Evolutionary conservation across 1,284 basidiomycete genomes (phyloP).

Genomic region (Cerioporus squamosus): DNA sequence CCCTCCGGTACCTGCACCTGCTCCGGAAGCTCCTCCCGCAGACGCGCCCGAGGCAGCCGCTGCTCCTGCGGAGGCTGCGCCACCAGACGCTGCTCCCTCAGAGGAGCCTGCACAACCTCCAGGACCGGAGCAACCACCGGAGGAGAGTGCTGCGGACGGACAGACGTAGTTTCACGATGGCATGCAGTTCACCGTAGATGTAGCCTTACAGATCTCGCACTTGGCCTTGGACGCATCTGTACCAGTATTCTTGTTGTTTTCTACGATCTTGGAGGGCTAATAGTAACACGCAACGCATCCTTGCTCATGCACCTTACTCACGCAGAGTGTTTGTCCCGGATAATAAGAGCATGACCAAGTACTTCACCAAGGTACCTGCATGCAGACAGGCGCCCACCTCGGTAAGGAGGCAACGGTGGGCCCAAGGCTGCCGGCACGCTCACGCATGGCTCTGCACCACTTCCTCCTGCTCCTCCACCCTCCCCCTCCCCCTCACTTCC

Average conservation of each 20-base stretch:
- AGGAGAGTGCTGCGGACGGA: conserved; percentile 8
- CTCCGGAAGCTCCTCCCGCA: not conserved
- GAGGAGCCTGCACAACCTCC: conserved; percentile 2
- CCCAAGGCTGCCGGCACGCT: not conserved
- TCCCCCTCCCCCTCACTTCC: not conserved
- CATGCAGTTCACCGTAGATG: conserved; percentile 22
- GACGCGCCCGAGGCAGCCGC: conserved; percentile 4
- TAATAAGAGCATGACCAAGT: too few relatives aligned
- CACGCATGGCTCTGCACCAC: not conserved
- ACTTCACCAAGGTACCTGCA: too few relatives aligned
- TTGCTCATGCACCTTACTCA: too few relatives aligned
- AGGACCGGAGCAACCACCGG: conserved; percentile 5
- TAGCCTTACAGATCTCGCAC: conserved; percentile 29
- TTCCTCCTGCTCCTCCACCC: not conserved
- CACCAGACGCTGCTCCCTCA: conserved; percentile 1
- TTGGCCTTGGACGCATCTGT: conserved; percentile 27
- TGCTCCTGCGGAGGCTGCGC: not conserved
- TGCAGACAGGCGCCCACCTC: too few relatives aligned
- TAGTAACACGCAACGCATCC: not conserved
- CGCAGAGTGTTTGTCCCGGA: too few relatives aligned
- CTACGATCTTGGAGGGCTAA: conserved; percentile 6
- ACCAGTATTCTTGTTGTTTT: conserved; percentile 22
- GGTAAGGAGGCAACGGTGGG: not conserved
- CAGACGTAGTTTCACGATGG: not conserved
- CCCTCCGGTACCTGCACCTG: not conserved